A percentile compares a stretch with the other conserved stretches of the same genome.
Evolutionary conservation across 805 yeast species (phyloP).

Genomic region (Grigorovia yakushimaensis): DNA sequence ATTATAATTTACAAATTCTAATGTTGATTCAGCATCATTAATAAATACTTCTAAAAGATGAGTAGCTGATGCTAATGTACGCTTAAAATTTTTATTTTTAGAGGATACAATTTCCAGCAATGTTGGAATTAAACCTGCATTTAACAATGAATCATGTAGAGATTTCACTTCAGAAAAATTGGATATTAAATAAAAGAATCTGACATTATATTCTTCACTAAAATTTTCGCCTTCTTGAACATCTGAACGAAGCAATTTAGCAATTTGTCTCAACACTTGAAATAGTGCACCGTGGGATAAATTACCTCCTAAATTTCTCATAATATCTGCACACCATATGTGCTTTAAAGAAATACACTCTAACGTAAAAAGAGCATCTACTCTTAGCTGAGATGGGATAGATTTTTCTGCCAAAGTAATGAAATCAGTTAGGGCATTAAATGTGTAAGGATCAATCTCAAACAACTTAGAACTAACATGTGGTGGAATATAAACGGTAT

Average conservation of each 20-base stretch:
- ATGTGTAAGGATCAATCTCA: constrained; percentile 61
- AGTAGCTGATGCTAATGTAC: constrained; percentile 54
- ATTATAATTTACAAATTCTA: constrained; percentile 52
- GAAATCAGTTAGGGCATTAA: constrained; percentile 61
- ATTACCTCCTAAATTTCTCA: constrained; percentile 73
- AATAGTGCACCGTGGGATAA: constrained; percentile 77
- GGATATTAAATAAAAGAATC: constrained; percentile 53
- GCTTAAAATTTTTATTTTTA: constrained; percentile 40
- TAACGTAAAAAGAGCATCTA: constrained; percentile 55
- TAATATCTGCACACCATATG: constrained; percentile 65
- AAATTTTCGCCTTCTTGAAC: constrained; percentile 23
- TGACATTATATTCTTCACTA: constrained; percentile 39
- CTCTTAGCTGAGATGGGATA: constrained; percentile 44
- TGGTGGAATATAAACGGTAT: constrained; percentile 46
- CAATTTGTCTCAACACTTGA: constrained; percentile 58
- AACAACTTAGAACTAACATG: constrained; percentile 56
- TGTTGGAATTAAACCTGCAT: constrained; percentile 68
- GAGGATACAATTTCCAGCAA: constrained; percentile 51
- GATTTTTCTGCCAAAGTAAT: constrained; percentile 52
- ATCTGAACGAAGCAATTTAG: constrained; percentile 39
- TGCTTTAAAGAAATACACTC: constrained; percentile 59
- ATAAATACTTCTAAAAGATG: constrained; percentile 43
- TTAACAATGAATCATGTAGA: constrained; percentile 45
- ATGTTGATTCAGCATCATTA: constrained; percentile 40
- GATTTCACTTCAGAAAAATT: constrained; percentile 49